Conservation (phyloP, 176 grass and related monocot genomes). For the Puccinellia tenuiflora region DNA sequence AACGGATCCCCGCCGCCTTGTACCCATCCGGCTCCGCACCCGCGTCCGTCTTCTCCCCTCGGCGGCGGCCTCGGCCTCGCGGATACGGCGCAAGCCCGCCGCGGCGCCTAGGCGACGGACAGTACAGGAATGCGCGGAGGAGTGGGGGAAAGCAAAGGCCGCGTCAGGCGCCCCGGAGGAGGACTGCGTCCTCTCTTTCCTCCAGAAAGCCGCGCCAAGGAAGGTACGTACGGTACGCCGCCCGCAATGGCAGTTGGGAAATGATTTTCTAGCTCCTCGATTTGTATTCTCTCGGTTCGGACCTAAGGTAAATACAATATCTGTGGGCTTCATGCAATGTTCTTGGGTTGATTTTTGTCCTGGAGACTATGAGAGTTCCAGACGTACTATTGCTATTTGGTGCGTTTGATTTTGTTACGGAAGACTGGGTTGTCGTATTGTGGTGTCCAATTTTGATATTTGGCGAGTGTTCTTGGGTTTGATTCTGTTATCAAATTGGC, state of each 20-base stretch:
- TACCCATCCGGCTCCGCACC: neutral
- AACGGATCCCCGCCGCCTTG: neutral
- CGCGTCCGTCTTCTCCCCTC: constrained; percentile 15
- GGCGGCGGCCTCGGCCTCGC: neutral
- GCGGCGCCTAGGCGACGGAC: neutral
- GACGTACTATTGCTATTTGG: neutral
- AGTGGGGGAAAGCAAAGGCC: constrained; percentile 25
- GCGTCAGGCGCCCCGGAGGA: constrained; percentile 19
- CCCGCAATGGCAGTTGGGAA: neutral
- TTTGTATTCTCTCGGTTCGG: neutral
- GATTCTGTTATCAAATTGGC: neutral
- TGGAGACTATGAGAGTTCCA: neutral
- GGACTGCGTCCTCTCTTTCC: constrained; percentile 46
- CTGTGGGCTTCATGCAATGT: neutral
- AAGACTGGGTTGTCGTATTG: neutral
- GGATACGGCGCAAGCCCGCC: neutral
- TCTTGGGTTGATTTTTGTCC: neutral
- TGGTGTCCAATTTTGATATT: no score
- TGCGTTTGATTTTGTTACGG: neutral
- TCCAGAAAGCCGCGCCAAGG: constrained; percentile 31
- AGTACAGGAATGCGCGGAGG: constrained; percentile 1
- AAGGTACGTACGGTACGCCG: constrained; percentile 20
- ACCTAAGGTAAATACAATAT: neutral
- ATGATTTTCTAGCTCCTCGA: neutral
- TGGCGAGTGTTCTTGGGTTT: no score